phyloP scores from a whole-genome alignment of 371 early-diverging fungal species.

The Syncephalis fuscata region DNA sequence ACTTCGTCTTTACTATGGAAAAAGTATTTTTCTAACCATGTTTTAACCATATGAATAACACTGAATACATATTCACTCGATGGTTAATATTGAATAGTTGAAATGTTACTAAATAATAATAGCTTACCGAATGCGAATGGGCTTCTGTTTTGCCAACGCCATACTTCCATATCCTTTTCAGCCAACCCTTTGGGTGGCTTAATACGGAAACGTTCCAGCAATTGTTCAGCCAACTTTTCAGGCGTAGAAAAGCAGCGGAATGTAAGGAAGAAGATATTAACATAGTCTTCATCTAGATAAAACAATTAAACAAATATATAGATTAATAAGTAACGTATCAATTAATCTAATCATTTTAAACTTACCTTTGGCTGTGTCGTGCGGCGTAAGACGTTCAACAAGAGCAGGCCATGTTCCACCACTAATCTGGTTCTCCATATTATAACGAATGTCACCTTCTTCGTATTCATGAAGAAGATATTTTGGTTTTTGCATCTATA shows the following conservation, averaged over 20 bases:
- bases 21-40: constrained; percentile 30
- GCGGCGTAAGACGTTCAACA: constrained; percentile 76
- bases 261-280: constrained; percentile 70
- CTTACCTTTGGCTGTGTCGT: constrained; percentile 26
- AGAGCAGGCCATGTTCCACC: constrained; percentile 75
- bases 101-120: too few species aligned
- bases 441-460: constrained; percentile 53
- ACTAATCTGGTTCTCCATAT: constrained; percentile 55
- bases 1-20: constrained; percentile 13
- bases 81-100: too few species aligned
- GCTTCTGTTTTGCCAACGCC: constrained; percentile 68
- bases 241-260: constrained; percentile 69
- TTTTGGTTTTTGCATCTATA: too few species aligned
- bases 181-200: constrained; percentile 42
- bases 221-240: constrained; percentile 37
- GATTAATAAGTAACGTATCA: background rate
- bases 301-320: background rate
- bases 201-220: constrained; percentile 52
- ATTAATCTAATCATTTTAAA: background rate
- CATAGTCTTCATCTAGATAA: constrained; percentile 45
- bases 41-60: constrained; percentile 26
- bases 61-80: too few species aligned
- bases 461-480: constrained; percentile 57
- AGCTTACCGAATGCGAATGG: constrained; percentile 11
- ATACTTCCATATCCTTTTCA: constrained; percentile 38